A percentile compares a stretch with the other conserved stretches of the same genome.
Conservation (phyloP, 2,329 filamentous ascomycete genomes). For the Colletotrichum aenigma region DNA sequence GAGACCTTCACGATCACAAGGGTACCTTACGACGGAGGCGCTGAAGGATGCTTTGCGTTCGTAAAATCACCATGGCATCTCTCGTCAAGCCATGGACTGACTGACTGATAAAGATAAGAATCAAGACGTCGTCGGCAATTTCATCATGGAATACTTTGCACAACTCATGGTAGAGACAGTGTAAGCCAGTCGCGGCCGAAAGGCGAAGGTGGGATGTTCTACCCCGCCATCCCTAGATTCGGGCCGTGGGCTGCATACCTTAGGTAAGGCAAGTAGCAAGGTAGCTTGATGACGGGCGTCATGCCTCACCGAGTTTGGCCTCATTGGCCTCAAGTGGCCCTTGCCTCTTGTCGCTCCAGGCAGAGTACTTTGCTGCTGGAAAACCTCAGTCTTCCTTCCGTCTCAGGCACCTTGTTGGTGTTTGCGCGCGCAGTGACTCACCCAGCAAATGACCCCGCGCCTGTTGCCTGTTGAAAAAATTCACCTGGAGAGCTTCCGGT, state of each 20-base stretch:
- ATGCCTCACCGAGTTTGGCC: too few relatives aligned
- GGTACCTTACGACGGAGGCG: background rate
- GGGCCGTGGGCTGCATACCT: background rate
- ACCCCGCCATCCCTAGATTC: background rate
- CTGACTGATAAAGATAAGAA: background rate
- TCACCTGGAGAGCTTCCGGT: background rate
- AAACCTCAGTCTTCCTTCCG: background rate
- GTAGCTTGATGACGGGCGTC: background rate
- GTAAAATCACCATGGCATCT: background rate
- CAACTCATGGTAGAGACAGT: background rate
- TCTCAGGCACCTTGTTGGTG: background rate
- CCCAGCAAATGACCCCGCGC: conserved; percentile 7
- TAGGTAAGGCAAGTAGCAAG: background rate
- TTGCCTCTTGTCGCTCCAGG: background rate
- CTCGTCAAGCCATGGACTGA: background rate
- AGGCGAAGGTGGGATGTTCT: background rate
- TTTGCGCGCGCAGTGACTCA: conserved; percentile 12
- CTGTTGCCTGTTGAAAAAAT: background rate
- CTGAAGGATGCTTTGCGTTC: background rate
- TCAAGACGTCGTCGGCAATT: background rate
- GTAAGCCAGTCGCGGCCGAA: background rate
- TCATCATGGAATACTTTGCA: background rate
- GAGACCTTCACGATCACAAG: background rate
- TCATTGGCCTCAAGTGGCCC: background rate
- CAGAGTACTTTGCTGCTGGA: background rate